Base-by-base conservation (phyloP, 345 rosid species). In the Moringa oleifera region DNA sequence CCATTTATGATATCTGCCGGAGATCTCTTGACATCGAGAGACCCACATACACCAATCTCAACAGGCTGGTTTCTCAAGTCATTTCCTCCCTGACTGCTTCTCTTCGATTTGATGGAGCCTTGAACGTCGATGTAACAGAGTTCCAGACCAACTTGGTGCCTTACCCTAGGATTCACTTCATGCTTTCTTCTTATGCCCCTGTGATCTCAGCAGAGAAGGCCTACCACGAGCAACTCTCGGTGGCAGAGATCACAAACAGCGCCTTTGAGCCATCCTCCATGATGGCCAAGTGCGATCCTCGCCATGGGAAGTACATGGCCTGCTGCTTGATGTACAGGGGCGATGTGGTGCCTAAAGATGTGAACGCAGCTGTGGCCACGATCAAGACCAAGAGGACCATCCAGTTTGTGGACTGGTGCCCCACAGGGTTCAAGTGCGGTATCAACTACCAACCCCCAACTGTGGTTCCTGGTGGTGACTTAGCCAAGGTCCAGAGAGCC, bases 241-340 rank as follows among this genome's bases (percentile, higher is more conserved):
- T 77, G 23, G 82, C 84, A 4, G 87, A 82, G 75, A 82, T 82
- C 78, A 82, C 84, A 21, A 82, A 79, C 82, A 79, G 82, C 63
- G n/a, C n/a, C n/a, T n/a, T n/a, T n/a, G n/a, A n/a, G n/a, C n/a
- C n/a, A n/a, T n/a, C n/a, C n/a, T n/a, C n/a, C n/a, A n/a, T n/a
- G n/a, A n/a, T n/a, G n/a, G n/a, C n/a, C n/a, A n/a, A n/a, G n/a
- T n/a, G n/a, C 2, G 86, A 82, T 23, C 86, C 84, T 19, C 86
- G 86, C 66, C 86, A 79, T 51, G 86, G 86, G n/a, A 81, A 81
- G 68, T 81, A 81, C 81, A 81, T 82, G 83, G 86, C 86, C 24
- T 82, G 83, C 75, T 82, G 86, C 58, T 75, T 82, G 24, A 79
- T 82, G 83, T 79, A 77, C 69, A 66, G 83, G 1, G 86, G 86